Conservation (phyloP, 805 yeast genomes). For the Pichia ethanolica region DNA sequence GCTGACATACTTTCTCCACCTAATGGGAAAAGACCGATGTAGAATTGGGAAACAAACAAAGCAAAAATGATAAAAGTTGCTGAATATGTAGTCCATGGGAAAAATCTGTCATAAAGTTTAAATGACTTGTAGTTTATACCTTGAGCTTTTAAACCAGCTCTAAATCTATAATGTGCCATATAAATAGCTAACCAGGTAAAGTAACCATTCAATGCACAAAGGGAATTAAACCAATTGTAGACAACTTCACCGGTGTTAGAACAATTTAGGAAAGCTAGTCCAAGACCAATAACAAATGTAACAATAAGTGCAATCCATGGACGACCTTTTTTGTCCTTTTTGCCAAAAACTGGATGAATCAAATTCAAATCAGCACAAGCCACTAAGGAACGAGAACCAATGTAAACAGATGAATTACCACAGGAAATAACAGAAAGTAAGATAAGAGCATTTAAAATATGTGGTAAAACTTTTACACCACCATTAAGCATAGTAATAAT, state of each 20-base stretch:
- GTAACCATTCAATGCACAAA: slow-evolving; percentile 54
- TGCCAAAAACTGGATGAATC: slow-evolving; percentile 49
- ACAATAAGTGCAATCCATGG: slow-evolving; percentile 49
- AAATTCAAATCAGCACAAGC: slow-evolving; percentile 54
- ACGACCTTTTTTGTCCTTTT: slow-evolving; percentile 51
- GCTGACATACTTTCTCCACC: slow-evolving; percentile 39
- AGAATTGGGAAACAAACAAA: slow-evolving; percentile 53
- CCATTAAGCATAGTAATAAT: slow-evolving; percentile 51
- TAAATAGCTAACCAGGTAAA: slow-evolving; percentile 57
- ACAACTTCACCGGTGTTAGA: slow-evolving; percentile 47
- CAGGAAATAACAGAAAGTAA: slow-evolving; percentile 48
- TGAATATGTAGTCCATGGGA: slow-evolving; percentile 37
- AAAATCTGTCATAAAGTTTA: slow-evolving; percentile 50
- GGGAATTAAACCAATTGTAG: slow-evolving; percentile 57
- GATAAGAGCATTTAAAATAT: slow-evolving; percentile 53
- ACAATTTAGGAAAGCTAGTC: slow-evolving; percentile 58
- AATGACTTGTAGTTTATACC: slow-evolving; percentile 29
- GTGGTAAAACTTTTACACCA: slow-evolving; percentile 48
- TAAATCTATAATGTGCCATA: slow-evolving; percentile 52
- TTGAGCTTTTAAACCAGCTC: slow-evolving; percentile 45
- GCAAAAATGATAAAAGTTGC: slow-evolving; percentile 37
- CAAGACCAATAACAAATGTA: slow-evolving; percentile 46
- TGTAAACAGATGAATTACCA: slow-evolving; percentile 51
- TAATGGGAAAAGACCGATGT: slow-evolving; percentile 59
- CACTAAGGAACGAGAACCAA: slow-evolving; percentile 47